Evolutionary conservation across 2,329 filamentous ascomycete species (phyloP).

Genomic region (Diplodia corticola): DNA sequence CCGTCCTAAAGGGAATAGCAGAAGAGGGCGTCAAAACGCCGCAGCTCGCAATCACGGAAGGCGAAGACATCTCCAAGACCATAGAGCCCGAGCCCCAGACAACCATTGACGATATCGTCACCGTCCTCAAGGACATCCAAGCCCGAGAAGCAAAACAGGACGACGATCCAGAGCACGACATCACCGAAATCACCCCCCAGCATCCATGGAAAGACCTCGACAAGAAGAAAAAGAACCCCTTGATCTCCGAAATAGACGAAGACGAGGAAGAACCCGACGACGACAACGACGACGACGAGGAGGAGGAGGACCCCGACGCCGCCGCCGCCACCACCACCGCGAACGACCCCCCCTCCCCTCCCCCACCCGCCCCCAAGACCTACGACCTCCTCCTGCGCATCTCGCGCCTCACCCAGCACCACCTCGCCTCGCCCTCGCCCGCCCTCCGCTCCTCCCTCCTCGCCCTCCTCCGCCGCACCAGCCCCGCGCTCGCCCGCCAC

Average conservation of each 20-base stretch:
- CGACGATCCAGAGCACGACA: slow-evolving; percentile 31
- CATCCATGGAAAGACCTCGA: slow-evolving; percentile 38
- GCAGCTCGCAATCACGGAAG: slow-evolving; percentile 47
- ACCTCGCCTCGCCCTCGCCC: slow-evolving; percentile 82
- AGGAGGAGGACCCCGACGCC: slow-evolving; percentile 31
- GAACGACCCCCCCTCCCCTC: slow-evolving; percentile 47
- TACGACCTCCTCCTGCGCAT: slow-evolving; percentile 83
- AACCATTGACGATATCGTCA: slow-evolving; percentile 29
- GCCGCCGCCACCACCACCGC: slow-evolving; percentile 30
- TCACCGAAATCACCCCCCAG: slow-evolving; percentile 31
- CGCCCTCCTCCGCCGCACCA: slow-evolving; percentile 70
- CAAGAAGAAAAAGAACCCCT: slow-evolving; percentile 30
- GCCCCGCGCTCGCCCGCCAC: slow-evolving; percentile 70
- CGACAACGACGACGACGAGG: slow-evolving; percentile 35
- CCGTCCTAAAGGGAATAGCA: slow-evolving; percentile 78
- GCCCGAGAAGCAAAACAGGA: slow-evolving; percentile 29
- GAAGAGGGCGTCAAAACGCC: slow-evolving; percentile 70
- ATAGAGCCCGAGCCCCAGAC: slow-evolving; percentile 13
- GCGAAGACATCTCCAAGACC: slow-evolving; percentile 21
- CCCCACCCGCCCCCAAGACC: slow-evolving; percentile 69
- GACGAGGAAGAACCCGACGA: slow-evolving; percentile 28
- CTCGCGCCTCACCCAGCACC: slow-evolving; percentile 80
- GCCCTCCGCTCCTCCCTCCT: slow-evolving; percentile 77
- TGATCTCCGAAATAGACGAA: slow-evolving; percentile 35
- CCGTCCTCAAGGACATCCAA: slow-evolving; percentile 40